phyloP scores from a whole-genome alignment of 352 stramenopile species.

The Phytophthora europaea region DNA sequence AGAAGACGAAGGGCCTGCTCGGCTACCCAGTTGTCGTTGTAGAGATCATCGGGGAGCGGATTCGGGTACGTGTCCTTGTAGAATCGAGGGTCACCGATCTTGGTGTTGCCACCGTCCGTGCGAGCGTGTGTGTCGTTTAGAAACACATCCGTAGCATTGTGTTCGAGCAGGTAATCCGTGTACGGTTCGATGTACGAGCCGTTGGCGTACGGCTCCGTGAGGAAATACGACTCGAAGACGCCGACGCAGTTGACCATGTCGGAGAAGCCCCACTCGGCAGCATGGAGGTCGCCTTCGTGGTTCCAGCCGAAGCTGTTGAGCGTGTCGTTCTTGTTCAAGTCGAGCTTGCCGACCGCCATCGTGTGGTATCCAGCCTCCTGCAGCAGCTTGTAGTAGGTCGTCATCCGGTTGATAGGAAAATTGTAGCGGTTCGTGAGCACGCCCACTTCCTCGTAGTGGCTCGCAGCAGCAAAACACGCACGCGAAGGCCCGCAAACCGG shows the following conservation, averaged over 20 bases:
- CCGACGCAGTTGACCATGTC: slow-evolving; percentile 47
- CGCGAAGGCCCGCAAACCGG: slow-evolving; percentile 42
- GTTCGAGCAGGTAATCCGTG: slow-evolving; percentile 39
- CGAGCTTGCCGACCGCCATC: slow-evolving; percentile 45
- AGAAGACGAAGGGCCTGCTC: slow-evolving; percentile 39
- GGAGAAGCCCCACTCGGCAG: slow-evolving; percentile 40
- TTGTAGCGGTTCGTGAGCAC: slow-evolving; percentile 47
- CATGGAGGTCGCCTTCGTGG: slow-evolving; percentile 35
- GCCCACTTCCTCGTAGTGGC: slow-evolving; percentile 45
- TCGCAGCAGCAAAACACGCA: slow-evolving; percentile 41
- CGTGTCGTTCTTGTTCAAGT: slow-evolving; percentile 48
- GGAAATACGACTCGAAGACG: slow-evolving; percentile 38
- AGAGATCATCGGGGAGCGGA: slow-evolving; percentile 35
- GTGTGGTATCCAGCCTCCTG: slow-evolving; percentile 45
- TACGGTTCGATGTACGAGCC: slow-evolving; percentile 47
- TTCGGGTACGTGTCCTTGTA: slow-evolving; percentile 45
- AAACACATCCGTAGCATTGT: slow-evolving; percentile 38
- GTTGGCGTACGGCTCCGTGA: slow-evolving; percentile 28
- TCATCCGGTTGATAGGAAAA: slow-evolving; percentile 44
- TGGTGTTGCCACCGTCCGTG: slow-evolving; percentile 30
- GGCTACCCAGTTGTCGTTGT: slow-evolving; percentile 44
- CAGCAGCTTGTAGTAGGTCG: slow-evolving; percentile 47
- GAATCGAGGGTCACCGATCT: slow-evolving; percentile 32
- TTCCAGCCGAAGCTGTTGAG: slow-evolving; percentile 47
- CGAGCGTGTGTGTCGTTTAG: slow-evolving; percentile 33